These are phyloP conservation scores for Yarrowia bubula DNA, from an alignment of 805 yeast species.

Conservation along the genomic window DNA sequence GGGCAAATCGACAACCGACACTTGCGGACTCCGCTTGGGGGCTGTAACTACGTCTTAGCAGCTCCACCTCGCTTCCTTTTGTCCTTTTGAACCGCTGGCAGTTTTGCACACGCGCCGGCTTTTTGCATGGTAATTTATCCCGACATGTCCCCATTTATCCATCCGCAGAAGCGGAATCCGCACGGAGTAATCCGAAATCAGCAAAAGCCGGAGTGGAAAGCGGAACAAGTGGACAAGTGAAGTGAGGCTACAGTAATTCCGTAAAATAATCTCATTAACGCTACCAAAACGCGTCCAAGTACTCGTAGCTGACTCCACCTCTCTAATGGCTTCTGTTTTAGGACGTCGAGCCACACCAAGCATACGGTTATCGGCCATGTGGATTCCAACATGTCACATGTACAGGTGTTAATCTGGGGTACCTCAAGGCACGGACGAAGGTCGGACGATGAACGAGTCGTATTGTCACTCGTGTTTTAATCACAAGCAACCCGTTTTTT, in stretches of 20 bases:
- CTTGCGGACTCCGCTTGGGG: not conserved
- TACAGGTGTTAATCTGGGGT: not conserved
- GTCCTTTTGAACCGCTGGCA: too few relatives aligned
- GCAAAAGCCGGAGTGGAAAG: not conserved
- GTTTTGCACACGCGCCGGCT: too few relatives aligned
- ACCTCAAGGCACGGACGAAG: constrained; percentile 1
- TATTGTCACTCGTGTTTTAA: too few relatives aligned
- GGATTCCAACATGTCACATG: constrained; percentile 8
- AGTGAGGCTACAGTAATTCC: not conserved
- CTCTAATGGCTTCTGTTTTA: constrained; percentile 1
- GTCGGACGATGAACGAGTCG: too few relatives aligned
- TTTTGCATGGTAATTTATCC: not conserved
- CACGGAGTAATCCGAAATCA: not conserved
- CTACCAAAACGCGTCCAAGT: too few relatives aligned
- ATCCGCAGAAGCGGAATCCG: constrained; percentile 22
- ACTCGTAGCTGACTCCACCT: too few relatives aligned
- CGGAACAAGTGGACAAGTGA: too few relatives aligned
- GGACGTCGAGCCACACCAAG: not conserved
- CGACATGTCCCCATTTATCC: constrained; percentile 10
- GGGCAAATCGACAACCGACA: not conserved
- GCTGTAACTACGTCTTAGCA: too few relatives aligned
- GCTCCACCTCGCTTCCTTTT: not conserved
- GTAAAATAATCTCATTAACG: too few relatives aligned
- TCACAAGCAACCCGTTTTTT: too few relatives aligned
- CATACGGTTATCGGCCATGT: constrained; percentile 22